These are phyloP conservation scores for Cotoneaster glaucophyllus DNA, from an alignment of 306 rosid species.

Conservation along the genomic window DNA sequence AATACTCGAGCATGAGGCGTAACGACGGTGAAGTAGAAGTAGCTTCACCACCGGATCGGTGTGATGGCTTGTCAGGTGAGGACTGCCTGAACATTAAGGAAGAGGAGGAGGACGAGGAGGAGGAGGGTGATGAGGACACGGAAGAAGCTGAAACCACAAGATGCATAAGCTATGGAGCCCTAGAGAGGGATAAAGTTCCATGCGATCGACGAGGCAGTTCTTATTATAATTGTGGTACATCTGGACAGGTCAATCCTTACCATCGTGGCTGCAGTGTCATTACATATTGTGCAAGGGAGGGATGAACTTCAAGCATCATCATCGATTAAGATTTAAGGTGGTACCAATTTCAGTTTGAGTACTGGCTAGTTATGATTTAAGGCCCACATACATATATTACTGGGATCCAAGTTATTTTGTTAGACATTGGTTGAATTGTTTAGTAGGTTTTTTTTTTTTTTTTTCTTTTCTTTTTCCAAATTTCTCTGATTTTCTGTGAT, in stretches of 20 bases:
- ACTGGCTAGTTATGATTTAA: too few species aligned
- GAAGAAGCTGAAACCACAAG: not conserved
- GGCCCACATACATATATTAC: too few species aligned
- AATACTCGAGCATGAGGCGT: not conserved
- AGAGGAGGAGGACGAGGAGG: not conserved
- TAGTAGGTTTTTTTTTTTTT: not conserved
- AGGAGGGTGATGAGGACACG: not conserved
- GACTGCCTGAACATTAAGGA: slow-evolving; percentile 1
- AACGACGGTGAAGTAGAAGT: not conserved
- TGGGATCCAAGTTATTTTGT: too few species aligned
- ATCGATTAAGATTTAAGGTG: too few species aligned
- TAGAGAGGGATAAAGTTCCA: slow-evolving; percentile 16
- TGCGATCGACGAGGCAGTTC: slow-evolving; percentile 17
- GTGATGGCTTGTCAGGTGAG: not conserved
- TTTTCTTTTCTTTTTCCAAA: not conserved
- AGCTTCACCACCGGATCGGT: not conserved
- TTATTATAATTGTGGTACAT: slow-evolving; percentile 16
- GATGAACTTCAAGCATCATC: not conserved
- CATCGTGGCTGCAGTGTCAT: slow-evolving; percentile 12
- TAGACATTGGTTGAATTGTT: too few species aligned
- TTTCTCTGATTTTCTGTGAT: not conserved
- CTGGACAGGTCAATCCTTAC: slow-evolving; percentile 18
- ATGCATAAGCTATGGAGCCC: slow-evolving; percentile 21
- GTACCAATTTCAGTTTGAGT: too few species aligned
- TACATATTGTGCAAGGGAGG: slow-evolving; percentile 9